Evolutionary conservation across 345 rosid genomes (phyloP).

Genomic region (Eucalyptus sp.): DNA sequence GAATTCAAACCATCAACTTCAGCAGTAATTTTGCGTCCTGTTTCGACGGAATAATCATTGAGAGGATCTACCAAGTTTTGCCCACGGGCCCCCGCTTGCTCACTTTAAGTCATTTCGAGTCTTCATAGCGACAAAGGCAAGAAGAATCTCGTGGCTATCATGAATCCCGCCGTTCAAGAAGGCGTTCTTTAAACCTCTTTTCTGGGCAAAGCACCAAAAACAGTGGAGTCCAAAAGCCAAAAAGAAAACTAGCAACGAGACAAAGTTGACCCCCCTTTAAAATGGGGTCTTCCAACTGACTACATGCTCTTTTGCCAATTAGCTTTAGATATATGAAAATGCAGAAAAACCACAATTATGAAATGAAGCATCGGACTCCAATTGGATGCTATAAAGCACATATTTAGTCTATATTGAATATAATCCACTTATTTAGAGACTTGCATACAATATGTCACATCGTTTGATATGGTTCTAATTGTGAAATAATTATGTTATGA

Average conservation of each 20-base stretch:
- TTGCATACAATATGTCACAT: not conserved
- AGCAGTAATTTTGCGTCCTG: not conserved
- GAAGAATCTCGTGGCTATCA: conserved; percentile 9
- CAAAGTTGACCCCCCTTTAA: conserved; percentile 6
- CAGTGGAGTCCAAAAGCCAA: conserved; percentile 12
- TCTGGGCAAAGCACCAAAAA: not conserved
- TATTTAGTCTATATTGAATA: not conserved
- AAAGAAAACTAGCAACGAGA: not conserved
- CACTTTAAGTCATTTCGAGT: not conserved
- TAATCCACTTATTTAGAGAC: not conserved
- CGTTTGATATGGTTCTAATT: not conserved
- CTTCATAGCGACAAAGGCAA: conserved; percentile 12
- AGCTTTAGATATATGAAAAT: not conserved
- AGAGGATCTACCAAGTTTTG: not conserved
- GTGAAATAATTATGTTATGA: not conserved
- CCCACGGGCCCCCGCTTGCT: not conserved
- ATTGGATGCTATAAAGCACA: not conserved
- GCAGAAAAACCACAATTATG: not conserved
- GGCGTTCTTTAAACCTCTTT: not conserved
- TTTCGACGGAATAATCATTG: not conserved
- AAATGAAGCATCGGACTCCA: not conserved
- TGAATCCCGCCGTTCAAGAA: conserved; percentile 27
- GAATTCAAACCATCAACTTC: not conserved
- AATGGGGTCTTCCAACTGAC: not conserved
- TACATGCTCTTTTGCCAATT: not conserved